Percentiles rank a stretch among this genome's conserved stretches.
phyloP scores from a whole-genome alignment of 2,329 filamentous ascomycete species.

The Cladosporium sp. region DNA sequence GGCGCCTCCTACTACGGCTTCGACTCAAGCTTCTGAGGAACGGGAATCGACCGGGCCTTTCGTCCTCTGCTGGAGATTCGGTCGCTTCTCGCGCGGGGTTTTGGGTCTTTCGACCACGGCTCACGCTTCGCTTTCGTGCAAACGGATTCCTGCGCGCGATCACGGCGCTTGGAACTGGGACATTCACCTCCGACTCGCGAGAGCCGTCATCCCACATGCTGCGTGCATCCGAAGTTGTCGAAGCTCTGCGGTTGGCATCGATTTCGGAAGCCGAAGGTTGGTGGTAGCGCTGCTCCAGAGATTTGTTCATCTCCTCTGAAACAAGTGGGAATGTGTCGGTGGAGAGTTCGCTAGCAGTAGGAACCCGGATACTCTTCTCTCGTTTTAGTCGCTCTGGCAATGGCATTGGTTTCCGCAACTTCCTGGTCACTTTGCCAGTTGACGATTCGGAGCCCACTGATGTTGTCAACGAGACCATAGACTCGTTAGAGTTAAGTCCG shows the following conservation, averaged over 20 bases:
- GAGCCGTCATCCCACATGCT: constrained; percentile 19
- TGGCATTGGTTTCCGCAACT: constrained; percentile 36
- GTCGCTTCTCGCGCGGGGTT: background rate
- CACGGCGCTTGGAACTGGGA: background rate
- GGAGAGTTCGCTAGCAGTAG: constrained; percentile 2
- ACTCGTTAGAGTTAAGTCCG: constrained; percentile 15
- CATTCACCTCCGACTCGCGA: background rate
- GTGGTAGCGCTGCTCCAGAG: constrained; percentile 12
- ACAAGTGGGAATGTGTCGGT: constrained; percentile 6
- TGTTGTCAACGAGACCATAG: constrained; percentile 14
- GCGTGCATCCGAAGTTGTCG: constrained; percentile 1
- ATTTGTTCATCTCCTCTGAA: constrained; percentile 10
- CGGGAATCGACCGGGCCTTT: constrained; percentile 1
- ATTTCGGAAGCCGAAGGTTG: constrained; percentile 13
- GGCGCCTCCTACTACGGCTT: constrained; percentile 28
- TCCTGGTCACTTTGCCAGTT: constrained; percentile 27
- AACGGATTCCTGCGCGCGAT: constrained; percentile 10
- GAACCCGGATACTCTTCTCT: constrained; percentile 24
- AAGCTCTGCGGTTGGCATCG: constrained; percentile 10
- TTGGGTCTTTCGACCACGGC: constrained; percentile 6
- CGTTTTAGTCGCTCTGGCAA: constrained; percentile 27
- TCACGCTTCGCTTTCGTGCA: constrained; percentile 13
- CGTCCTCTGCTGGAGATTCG: background rate
- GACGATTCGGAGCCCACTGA: constrained; percentile 17
- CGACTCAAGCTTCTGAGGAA: constrained; percentile 21